Evolutionary conservation across 2,329 filamentous ascomycete species (phyloP), one percentile per base, ranked within the genome.

Genomic region (Exophiala mesophila): DNA sequence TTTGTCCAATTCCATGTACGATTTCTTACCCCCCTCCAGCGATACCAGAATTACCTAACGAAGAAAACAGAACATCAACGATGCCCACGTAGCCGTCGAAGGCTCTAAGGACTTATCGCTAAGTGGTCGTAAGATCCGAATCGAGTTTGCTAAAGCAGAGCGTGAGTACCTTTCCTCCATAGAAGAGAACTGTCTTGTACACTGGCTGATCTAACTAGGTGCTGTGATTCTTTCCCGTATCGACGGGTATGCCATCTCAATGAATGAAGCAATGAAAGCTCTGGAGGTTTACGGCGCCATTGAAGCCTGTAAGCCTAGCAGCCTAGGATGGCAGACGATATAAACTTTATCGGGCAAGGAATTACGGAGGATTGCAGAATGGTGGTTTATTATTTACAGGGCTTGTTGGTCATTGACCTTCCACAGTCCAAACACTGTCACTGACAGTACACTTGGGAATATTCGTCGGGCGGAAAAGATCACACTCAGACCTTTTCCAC

Each of bases 1-100:
- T 63, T 66, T 55, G 57, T 66, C 16, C 64, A 67, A 41, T 67
- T 63, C 44, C 58, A 66, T 47, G 63, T 62, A 52, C 41, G 54
- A 32, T 24, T 10, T 28, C 24, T 31, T 5, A 13, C 17, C 29
- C 29, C 7, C n/a, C n/a, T 5, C 29, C n/a, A n/a, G 15, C 16
- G 7, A 5, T 13, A 6, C 29, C 5, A 9, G 16, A n/a, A 30
- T 30, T 41, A 30, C 40, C 47, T 54, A 55, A 15, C 20, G 17
- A 18, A 23, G 17, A 13, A 43, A 36, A 36, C 63, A n/a, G 55
- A 53, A 50, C 15, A 41, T 57, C 5, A 53, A 60, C 24, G 48
- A 56, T 49, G 64, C 63, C 8, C 48, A 39, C 18, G 42, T 46
- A 23, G 62, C 59, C 8, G 40, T 55, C 13, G 24, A 30, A n/a